Conservation (phyloP, 345 rosid species). For the Brassica nigra region DNA sequence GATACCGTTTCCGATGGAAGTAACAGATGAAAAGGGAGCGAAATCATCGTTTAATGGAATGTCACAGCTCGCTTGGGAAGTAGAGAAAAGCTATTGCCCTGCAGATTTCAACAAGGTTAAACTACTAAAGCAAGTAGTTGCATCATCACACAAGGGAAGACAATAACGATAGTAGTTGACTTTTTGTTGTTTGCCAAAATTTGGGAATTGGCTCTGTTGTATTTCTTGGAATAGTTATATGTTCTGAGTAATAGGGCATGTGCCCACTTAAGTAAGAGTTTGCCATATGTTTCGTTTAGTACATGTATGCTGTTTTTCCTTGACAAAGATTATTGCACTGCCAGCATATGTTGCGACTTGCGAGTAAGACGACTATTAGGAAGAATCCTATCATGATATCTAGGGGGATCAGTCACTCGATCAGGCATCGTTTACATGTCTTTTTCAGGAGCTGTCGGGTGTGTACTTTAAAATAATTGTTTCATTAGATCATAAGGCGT, state of each 20-base stretch:
- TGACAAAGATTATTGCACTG: too few relatives aligned
- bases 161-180: neutral
- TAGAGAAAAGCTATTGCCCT: conserved; percentile 64
- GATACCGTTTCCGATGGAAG: conserved; percentile 88
- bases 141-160: conserved; percentile 23
- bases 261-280: neutral
- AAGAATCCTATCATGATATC: too few relatives aligned
- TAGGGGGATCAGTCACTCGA: too few relatives aligned
- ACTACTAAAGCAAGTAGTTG: conserved; percentile 57
- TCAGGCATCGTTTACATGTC: too few relatives aligned
- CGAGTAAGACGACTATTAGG: too few relatives aligned
- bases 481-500: conserved; percentile 50
- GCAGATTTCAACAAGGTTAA: conserved; percentile 66
- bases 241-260: neutral
- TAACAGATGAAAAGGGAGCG: conserved; percentile 79
- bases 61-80: conserved; percentile 97
- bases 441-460: too few relatives aligned
- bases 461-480: too few relatives aligned
- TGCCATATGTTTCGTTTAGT: too few relatives aligned
- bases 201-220: neutral
- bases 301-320: too few relatives aligned
- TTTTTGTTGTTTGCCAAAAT: neutral
- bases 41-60: conserved; percentile 88
- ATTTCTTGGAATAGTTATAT: neutral
- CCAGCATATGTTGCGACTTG: too few relatives aligned